Evolutionary conservation across 805 yeast genomes (phyloP), one percentile per base, ranked within the genome.

Genomic region (Peterozyma toletana): DNA sequence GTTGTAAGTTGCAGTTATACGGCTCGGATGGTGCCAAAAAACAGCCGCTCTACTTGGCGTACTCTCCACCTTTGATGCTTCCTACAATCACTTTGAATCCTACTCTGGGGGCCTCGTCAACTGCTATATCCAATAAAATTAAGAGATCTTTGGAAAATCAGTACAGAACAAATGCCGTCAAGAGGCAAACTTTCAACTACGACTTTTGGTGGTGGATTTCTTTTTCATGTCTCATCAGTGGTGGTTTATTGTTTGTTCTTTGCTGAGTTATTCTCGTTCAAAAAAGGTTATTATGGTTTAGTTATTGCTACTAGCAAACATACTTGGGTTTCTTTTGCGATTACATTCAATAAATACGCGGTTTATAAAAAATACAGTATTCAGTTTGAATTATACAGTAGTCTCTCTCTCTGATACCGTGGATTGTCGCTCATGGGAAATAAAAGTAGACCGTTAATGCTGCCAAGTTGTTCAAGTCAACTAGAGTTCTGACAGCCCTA

Each of bases 21-120:
- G 80, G 83, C 66, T 83, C 75, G 53, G 88, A 83, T 60, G 97
- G 97, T 14, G 62, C 86, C 14, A 79, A 79, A 38, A 64, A 84
- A 70, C 91, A 88, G 52, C 98, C 99, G 0, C 63, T 93, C 55
- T 93, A 88, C 63, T 73, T 93, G 61, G 96, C 95, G 2, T 93
- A 90, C 68, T 76, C 77, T 54, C 99, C 99, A 5, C 95, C 99
- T 9, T 73, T 85, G 77, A 93, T 93, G 99, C 77, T 93, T 48
- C 99, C 99, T 17, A 93, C 98, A 1, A 65, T 60, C 42, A 90
- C 97, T 0, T 67, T 93, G 71, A 91, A 90, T 63, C 99, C 99
- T 17, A 86, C 96, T 2, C 57, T 70, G 6, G 63, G 67, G 34
- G 60, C 73, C 10, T 45, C 60, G 3, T 47, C 65, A 39, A 49